Evolutionary conservation across 192 early-diverging fungal species (phyloP).

Genomic region (Backusella australiensis): DNA sequence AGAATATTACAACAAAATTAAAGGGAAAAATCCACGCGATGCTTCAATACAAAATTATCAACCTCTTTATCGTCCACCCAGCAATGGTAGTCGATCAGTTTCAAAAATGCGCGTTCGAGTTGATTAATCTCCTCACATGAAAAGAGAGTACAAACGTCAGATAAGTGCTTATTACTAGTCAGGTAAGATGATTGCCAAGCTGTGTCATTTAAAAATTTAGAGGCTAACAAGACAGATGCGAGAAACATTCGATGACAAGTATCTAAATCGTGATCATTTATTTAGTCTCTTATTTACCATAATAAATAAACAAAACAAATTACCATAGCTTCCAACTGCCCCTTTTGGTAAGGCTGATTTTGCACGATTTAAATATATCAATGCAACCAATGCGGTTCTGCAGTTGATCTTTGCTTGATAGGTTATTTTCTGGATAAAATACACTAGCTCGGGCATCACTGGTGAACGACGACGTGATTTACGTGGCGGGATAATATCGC

Average conservation of each 20-base stretch:
- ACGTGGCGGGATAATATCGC: constrained; percentile 12
- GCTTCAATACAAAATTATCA: constrained; percentile 21
- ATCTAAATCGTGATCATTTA: not conserved
- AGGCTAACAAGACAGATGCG: constrained; percentile 20
- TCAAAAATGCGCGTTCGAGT: constrained; percentile 29
- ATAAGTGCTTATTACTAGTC: constrained; percentile 20
- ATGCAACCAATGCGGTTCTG: constrained; percentile 18
- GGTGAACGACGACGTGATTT: constrained; percentile 5
- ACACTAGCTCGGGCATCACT: constrained; percentile 26
- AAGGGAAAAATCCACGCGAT: constrained; percentile 23
- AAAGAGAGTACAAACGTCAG: constrained; percentile 24
- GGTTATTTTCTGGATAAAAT: constrained; percentile 36
- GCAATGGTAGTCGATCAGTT: constrained; percentile 26
- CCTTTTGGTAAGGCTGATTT: constrained; percentile 28
- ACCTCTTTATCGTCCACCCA: constrained; percentile 31
- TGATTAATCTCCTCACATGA: constrained; percentile 23
- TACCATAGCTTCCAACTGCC: constrained; percentile 28
- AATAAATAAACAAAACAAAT: not conserved
- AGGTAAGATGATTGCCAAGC: not conserved
- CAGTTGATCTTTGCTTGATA: constrained; percentile 19
- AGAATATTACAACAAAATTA: not conserved
- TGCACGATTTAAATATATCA: constrained; percentile 28
- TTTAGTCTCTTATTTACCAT: not conserved
- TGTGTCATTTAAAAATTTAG: constrained; percentile 24
- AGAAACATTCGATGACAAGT: constrained; percentile 32